Conservation (phyloP, 768 basidiomycete species). For the Rhodotorula graminis region DNA sequence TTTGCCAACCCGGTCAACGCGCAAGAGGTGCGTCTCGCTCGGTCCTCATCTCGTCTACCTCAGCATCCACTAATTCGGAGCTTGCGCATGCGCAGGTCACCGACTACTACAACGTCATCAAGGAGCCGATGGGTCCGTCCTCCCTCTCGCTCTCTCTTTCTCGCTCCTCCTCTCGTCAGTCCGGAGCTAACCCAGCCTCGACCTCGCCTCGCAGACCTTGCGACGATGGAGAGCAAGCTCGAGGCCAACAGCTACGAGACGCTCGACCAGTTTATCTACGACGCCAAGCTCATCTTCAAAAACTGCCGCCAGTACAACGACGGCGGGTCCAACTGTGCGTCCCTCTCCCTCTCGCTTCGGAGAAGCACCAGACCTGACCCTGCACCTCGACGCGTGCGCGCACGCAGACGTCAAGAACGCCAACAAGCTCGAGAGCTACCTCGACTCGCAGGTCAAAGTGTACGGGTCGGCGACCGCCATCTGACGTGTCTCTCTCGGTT, state of each 20-base stretch:
- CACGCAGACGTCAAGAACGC: constrained; percentile 75
- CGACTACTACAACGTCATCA: constrained; percentile 84
- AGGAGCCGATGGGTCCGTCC: constrained; percentile 66
- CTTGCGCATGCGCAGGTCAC: constrained; percentile 53
- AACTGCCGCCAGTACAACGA: constrained; percentile 83
- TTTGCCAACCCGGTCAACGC: constrained; percentile 75
- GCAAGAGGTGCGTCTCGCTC: constrained; percentile 50
- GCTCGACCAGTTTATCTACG: constrained; percentile 68
- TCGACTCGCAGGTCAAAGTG: constrained; percentile 51
- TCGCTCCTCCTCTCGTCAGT: too few species aligned
- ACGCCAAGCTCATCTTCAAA: constrained; percentile 78
- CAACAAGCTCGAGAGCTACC: constrained; percentile 70
- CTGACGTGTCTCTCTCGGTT: too few species aligned
- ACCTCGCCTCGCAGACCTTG: constrained; percentile 57
- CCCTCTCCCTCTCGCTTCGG: too few species aligned
- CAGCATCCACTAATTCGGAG: too few species aligned
- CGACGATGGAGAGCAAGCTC: constrained; percentile 84
- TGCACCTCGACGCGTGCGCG: too few species aligned
- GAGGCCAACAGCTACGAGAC: constrained; percentile 70
- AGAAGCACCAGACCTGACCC: neutral
- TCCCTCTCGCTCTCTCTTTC: neutral
- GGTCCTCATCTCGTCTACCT: too few species aligned
- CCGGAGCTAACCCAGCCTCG: too few species aligned
- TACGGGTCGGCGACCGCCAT: neutral
- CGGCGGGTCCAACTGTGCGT: constrained; percentile 36